A percentile compares a stretch with the other conserved stretches of the same genome.
Conservation (phyloP, 495 filamentous ascomycete species). For the Chlorociboria aeruginascens region DNA sequence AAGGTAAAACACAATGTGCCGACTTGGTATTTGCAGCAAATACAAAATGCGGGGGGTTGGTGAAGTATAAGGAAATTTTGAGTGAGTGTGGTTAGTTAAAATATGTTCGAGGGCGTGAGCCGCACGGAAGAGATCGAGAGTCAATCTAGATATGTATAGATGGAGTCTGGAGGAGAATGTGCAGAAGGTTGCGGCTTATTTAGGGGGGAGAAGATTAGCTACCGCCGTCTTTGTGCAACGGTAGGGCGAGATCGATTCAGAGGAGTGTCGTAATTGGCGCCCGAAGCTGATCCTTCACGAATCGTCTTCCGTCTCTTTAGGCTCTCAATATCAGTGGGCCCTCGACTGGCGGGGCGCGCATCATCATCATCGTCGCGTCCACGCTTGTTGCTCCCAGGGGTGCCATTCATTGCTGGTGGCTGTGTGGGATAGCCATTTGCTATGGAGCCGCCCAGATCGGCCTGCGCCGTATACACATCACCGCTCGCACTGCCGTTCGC, state of each 20-base stretch:
- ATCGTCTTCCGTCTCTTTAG: constrained; percentile 80
- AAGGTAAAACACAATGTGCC: constrained; percentile 17
- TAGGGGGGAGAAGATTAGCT: background rate
- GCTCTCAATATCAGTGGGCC: constrained; percentile 42
- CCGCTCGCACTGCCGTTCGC: constrained; percentile 49
- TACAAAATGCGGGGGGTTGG: constrained; percentile 16
- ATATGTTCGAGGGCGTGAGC: constrained; percentile 16
- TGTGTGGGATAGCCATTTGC: constrained; percentile 43
- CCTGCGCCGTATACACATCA: constrained; percentile 58
- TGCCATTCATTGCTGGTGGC: constrained; percentile 56
- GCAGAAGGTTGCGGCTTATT: constrained; percentile 6
- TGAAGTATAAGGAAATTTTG: constrained; percentile 18
- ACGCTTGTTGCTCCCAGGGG: constrained; percentile 58
- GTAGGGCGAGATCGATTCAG: constrained; percentile 33
- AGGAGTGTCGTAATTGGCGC: constrained; percentile 31
- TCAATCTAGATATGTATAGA: background rate
- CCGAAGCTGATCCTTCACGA: constrained; percentile 42
- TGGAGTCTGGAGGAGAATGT: constrained; percentile 11
- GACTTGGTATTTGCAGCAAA: constrained; percentile 13
- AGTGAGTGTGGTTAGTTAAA: constrained; percentile 16
- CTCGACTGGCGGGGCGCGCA: constrained; percentile 54
- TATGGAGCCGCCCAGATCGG: constrained; percentile 45
- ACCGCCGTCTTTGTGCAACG: constrained; percentile 27
- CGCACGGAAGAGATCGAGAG: constrained; percentile 8
- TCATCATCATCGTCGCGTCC: constrained; percentile 68